Conservation (phyloP, 148 eudicot species). For the Beta vulgaris region DNA sequence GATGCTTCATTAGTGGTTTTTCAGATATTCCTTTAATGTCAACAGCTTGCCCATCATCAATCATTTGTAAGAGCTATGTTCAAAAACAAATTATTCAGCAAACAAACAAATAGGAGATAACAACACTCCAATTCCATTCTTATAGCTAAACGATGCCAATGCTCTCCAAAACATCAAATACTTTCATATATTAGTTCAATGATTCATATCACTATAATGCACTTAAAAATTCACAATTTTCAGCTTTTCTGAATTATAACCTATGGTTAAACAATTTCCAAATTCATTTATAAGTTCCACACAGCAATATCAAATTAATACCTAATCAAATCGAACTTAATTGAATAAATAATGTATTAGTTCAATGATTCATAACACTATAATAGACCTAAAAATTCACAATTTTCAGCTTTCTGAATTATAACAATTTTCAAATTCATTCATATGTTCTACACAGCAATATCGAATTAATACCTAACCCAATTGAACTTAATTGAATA, state of each 20-base stretch:
- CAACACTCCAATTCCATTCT: not conserved
- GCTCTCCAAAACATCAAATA: not conserved
- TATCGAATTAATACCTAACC: not conserved
- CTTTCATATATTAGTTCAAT: not conserved
- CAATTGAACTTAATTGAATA: not conserved
- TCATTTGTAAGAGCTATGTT: constrained; percentile 75
- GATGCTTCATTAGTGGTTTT: constrained; percentile 64
- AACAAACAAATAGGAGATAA: not conserved
- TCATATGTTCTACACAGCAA: not conserved
- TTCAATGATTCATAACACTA: no score
- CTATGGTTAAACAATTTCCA: no score
- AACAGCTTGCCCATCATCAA: constrained; percentile 95
- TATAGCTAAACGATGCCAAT: no score
- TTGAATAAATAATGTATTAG: not conserved
- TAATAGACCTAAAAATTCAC: not conserved
- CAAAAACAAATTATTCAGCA: constrained; percentile 29
- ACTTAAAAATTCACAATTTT: not conserved
- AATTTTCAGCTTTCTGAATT: not conserved
- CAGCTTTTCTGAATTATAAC: not conserved
- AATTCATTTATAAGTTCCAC: not conserved
- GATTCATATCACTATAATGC: not conserved
- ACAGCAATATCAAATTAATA: not conserved
- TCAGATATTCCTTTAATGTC: constrained; percentile 90
- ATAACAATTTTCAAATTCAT: no score
- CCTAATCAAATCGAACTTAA: not conserved